Percentiles rank a stretch among this genome's conserved stretches.
Evolutionary conservation across 768 basidiomycete species (phyloP).

Genomic region (Steccherinum ochraceum): DNA sequence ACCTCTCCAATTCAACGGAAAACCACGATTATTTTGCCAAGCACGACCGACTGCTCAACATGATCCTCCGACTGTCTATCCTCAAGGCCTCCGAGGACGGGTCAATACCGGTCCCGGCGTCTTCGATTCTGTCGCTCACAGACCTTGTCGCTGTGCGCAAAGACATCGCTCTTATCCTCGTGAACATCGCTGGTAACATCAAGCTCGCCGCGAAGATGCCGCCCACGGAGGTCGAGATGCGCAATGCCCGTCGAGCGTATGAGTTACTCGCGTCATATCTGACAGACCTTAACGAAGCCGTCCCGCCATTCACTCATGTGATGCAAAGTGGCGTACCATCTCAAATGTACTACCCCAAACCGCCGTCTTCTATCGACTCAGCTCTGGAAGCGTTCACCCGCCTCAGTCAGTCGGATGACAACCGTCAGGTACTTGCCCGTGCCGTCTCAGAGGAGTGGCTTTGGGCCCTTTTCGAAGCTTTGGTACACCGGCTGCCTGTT

Average conservation of each 20-base stretch:
- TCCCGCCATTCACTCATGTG: conserved; percentile 56
- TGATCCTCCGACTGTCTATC: conserved; percentile 65
- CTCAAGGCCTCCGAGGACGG: conserved; percentile 30
- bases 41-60: conserved; percentile 56
- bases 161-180: conserved; percentile 67
- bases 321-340: conserved; percentile 43
- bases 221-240: conserved; percentile 31
- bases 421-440: conserved; percentile 65
- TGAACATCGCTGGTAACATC: conserved; percentile 50
- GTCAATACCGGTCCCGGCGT: conserved; percentile 30
- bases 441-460: conserved; percentile 53
- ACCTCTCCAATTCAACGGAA: conserved; percentile 70
- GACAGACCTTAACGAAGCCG: conserved; percentile 58
- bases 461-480: conserved; percentile 56
- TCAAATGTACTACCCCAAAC: conserved; percentile 30
- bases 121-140: conserved; percentile 56
- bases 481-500: conserved; percentile 83
- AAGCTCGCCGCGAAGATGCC: conserved; percentile 29
- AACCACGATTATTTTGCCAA: conserved; percentile 63
- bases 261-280: conserved; percentile 71
- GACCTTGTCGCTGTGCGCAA: conserved; percentile 72
- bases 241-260: conserved; percentile 53
- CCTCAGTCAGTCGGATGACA: conserved; percentile 68
- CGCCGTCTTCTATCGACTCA: conserved; percentile 58
- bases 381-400: conserved; percentile 86